These are phyloP conservation scores for Rheum nobile DNA, from an alignment of 148 eudicot species.

Conservation along the genomic window DNA sequence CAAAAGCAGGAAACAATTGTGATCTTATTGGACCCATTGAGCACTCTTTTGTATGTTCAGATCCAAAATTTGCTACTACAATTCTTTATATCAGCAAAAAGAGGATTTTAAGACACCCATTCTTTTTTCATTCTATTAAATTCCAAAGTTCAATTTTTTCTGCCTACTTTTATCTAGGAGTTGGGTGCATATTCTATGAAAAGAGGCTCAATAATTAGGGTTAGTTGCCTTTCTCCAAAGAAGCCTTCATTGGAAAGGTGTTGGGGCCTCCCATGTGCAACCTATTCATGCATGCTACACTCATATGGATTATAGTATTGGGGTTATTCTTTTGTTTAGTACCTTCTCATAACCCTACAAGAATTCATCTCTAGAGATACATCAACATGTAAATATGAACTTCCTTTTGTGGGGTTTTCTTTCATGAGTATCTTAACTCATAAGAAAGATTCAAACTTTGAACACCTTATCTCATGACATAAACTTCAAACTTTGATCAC, in stretches of 20 bases:
- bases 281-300: background rate
- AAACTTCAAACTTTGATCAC: no score
- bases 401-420: background rate
- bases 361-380: background rate
- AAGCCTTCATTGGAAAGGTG: background rate
- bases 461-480: no score
- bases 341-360: background rate
- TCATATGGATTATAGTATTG: slow-evolving; percentile 5
- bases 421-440: background rate
- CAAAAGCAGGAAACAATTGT: slow-evolving; percentile 5
- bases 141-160: background rate
- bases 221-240: background rate
- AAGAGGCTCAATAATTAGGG: slow-evolving; percentile 1
- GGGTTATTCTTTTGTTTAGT: background rate
- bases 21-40: slow-evolving; percentile 2
- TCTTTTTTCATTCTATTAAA: background rate
- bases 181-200: background rate
- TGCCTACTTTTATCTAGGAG: background rate
- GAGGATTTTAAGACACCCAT: background rate
- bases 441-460: no score
- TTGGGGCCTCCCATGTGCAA: slow-evolving; percentile 7
- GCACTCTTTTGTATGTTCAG: background rate
- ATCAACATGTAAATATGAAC: background rate
- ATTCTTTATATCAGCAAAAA: no score
- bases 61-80: background rate